Base-by-base conservation (phyloP, 2,329 filamentous ascomycete genomes). In the Epichloe bromicola region DNA sequence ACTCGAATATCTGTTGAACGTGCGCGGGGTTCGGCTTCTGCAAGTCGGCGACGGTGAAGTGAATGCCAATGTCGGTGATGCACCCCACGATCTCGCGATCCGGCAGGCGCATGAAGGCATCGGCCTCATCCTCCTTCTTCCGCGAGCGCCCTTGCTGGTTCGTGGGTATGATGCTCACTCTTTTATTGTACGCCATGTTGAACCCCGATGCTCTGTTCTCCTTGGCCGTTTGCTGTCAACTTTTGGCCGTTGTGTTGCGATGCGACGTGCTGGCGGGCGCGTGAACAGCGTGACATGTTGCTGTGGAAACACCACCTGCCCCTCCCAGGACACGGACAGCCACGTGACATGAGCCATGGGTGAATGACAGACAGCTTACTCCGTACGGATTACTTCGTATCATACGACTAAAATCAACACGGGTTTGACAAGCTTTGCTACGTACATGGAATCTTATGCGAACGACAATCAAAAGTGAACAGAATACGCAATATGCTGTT, bases 1-100 rank as follows among this genome's bases (percentile, higher is more conserved):
- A 95, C 75, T 98, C 93, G 64, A 97, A 95, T 49, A 98, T 89
- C 74, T 93, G 89, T 69, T 98, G 93, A 50, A 97, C 90, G 62
- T 95, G 89, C 54, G 91, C 80, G 3, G 93, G 85, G 60, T 95
- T 95, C 5, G 93, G 93, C 64, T 96, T 97, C 60, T 91, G 83
- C 40, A 98, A 78, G 69, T 98, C 91, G 54, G 85, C 80, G 17
- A 90, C 75, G 37, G 81, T 86, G 67, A 97, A 96, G 30, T 81
- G 83, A 61, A 97, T 90, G 53, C 91, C 91, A 61, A 97, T 95
- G 66, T 97, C 93, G 62, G 85, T 93, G 71, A 98, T 96, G 68
- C 93, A 98, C 65, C 87, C 89, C 59, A 91, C 91, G 55, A 98
- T 96, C 67, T 98, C 93, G 61, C 75, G 75, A 65, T 82, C 80